These are phyloP conservation scores for Apiospora aurea DNA, from an alignment of 2,329 filamentous ascomycete species.

Conservation along the genomic window DNA sequence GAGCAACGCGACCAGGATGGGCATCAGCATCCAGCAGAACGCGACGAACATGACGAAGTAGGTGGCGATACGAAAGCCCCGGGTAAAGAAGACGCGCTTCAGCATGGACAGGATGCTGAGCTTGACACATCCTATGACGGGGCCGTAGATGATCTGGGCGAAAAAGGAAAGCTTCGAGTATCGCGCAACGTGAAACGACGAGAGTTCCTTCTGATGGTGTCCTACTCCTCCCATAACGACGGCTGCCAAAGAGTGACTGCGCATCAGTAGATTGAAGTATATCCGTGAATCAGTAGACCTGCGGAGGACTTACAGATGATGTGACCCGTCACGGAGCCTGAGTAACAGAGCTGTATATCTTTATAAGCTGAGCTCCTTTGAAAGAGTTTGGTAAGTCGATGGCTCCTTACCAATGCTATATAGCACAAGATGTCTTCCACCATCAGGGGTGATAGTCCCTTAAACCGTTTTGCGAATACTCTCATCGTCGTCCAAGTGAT, in stretches of 20 bases:
- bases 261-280: not conserved
- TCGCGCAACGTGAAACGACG: conserved; percentile 33
- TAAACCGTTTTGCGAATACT: not conserved
- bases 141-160: conserved; percentile 32
- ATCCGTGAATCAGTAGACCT: too few relatives aligned
- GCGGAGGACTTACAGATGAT: not conserved
- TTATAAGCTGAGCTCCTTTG: not conserved
- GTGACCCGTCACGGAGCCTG: not conserved
- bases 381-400: not conserved
- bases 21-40: conserved; percentile 32
- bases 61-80: conserved; percentile 29
- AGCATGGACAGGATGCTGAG: conserved; percentile 34
- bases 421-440: not conserved
- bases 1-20: conserved; percentile 30
- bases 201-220: conserved; percentile 33
- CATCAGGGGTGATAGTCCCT: not conserved
- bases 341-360: not conserved
- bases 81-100: conserved; percentile 33
- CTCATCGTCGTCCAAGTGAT: not conserved
- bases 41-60: conserved; percentile 31
- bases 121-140: conserved; percentile 31
- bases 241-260: not conserved
- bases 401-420: not conserved
- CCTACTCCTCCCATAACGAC: conserved; percentile 1
- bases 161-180: conserved; percentile 25